phyloP scores from a whole-genome alignment of 495 filamentous ascomycete species.

The Chaetomium tenue region DNA sequence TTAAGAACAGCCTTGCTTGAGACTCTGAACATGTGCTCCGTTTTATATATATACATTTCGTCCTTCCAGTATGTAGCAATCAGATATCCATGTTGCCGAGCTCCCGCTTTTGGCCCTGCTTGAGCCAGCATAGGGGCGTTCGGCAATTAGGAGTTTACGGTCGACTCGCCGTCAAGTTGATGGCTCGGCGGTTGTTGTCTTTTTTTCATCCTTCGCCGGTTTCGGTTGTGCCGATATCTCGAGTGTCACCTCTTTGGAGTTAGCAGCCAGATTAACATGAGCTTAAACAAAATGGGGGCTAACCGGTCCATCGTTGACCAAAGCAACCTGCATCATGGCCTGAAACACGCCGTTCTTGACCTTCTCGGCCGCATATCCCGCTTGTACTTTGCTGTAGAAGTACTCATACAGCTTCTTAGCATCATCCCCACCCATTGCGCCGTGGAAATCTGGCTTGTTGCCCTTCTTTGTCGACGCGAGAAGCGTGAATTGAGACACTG shows the following conservation, averaged over 20 bases:
- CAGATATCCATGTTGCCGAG: too few species aligned
- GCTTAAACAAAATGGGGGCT: conserved; percentile 34
- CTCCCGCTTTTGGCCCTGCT: too few species aligned
- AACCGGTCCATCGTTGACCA: conserved; percentile 94
- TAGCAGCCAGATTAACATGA: conserved; percentile 4
- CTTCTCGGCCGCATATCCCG: conserved; percentile 67
- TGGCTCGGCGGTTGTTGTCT: neutral
- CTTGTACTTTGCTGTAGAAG: conserved; percentile 74
- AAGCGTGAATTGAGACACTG: conserved; percentile 98
- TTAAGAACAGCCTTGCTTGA: too few species aligned
- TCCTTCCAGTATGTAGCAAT: too few species aligned
- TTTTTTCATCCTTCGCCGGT: conserved; percentile 19
- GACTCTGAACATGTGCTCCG: too few species aligned
- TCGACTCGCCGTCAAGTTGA: neutral
- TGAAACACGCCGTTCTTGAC: conserved; percentile 96
- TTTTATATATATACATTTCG: too few species aligned
- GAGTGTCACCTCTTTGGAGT: conserved; percentile 35
- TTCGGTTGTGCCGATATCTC: conserved; percentile 37
- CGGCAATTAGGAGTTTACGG: neutral
- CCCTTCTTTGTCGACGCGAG: conserved; percentile 90
- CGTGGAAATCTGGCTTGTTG: conserved; percentile 92
- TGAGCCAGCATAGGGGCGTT: neutral
- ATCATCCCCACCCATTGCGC: conserved; percentile 70
- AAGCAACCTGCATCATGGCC: conserved; percentile 96
- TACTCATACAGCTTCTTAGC: conserved; percentile 78